Base-by-base conservation (phyloP, 2,329 filamentous ascomycete genomes). In the Microdochium nivale region DNA sequence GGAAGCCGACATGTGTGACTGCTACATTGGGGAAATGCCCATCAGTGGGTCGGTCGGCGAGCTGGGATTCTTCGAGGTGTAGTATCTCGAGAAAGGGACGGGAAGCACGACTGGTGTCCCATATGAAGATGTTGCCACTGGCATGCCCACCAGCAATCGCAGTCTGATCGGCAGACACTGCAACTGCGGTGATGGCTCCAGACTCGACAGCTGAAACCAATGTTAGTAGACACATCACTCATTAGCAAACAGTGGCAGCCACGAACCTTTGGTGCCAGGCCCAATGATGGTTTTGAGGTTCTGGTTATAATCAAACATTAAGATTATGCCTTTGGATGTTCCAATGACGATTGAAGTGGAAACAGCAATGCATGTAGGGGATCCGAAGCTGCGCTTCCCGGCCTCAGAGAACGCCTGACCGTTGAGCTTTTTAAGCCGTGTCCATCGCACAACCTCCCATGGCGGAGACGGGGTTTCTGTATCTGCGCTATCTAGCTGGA, bases 361-460 rank as follows among this genome's bases (percentile, higher is more conserved):
- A 48, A 96, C 87, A 40, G 86, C 85, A 61, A 97, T 78, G 70
- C 90, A 96, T 0, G 92, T 96, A 24, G 92, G 90, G 40, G 84
- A 79, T 25, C 94, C 95, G 74, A 96, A 97, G 67, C 88, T 96
- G 55, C 94, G 86, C 70, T 84, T 94, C 33, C 91, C 94, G 44
- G 86, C 80, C 68, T 99, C 95, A 2, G 92, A 96, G 67, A 97
- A 97, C 3, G 88, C 84, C 67, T 97, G 90, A 0, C 82, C 83
- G 24, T 90, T 90, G 55, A 99, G 81, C 67, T 95, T 97, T 62
- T 85, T 88, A 52, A 99, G 72, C 64, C 88, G 94, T 1, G 90
- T 97, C 95, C 95, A 99, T 63, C 91, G 81, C 53, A 99, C 87
- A 51, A 97, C 90, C 63, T 99, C 94, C 95, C 94, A 99, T 2